A percentile compares a stretch with the other conserved stretches of the same genome.
Conservation (phyloP, 345 rosid genomes). For the Arabidopsis thaliana region TAIR10.1 NC_003070.9:9781501-9782000, state of each 20-base stretch:
- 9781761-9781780: constrained; percentile 90
- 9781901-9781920: constrained; percentile 97
- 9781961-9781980: constrained; percentile 98
- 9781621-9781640: constrained; percentile 57
- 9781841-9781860: constrained; percentile 94
- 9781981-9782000: constrained; percentile 94
- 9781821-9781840: constrained; percentile 93
- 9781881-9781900: constrained; percentile 95
- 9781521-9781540: neutral
- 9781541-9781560: constrained; percentile 7
- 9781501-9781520: constrained; percentile 1
- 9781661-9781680: constrained; percentile 43
- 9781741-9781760: constrained; percentile 93
- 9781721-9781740: constrained; percentile 95
- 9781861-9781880: constrained; percentile 91
- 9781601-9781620: constrained; percentile 67
- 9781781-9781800: constrained; percentile 94
- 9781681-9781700: constrained; percentile 79
- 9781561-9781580: constrained; percentile 14
- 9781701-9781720: constrained; percentile 90
- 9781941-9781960: constrained; percentile 92
- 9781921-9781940: constrained; percentile 96
- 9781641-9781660: constrained; percentile 65
- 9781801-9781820: constrained; percentile 90
- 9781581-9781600: constrained; percentile 17